These are phyloP conservation scores for Leccinum pellstonianum DNA, from an alignment of 768 basidiomycete genomes.

Conservation along the genomic window DNA sequence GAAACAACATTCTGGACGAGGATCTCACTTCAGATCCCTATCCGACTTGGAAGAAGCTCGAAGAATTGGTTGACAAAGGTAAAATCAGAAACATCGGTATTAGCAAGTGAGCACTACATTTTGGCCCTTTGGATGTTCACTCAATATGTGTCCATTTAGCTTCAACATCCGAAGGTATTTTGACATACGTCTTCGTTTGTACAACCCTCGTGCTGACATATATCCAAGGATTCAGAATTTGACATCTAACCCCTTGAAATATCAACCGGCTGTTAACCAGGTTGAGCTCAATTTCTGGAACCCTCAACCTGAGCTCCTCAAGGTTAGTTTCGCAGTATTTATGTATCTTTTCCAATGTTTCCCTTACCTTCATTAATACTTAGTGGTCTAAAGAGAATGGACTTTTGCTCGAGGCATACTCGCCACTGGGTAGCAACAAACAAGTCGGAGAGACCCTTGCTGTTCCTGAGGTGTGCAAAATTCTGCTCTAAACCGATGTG, in stretches of 20 bases:
- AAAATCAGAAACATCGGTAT: conserved; percentile 79
- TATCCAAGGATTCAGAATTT: conserved; percentile 53
- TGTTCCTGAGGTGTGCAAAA: conserved; percentile 48
- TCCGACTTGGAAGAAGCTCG: conserved; percentile 79
- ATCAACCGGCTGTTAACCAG: conserved; percentile 71
- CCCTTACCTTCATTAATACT: not conserved
- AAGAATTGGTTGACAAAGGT: conserved; percentile 73
- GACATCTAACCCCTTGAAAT: conserved; percentile 57
- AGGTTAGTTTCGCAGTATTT: conserved; percentile 38
- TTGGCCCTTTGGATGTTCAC: not conserved
- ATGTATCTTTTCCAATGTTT: not conserved
- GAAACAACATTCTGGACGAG: conserved; percentile 45
- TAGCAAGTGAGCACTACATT: conserved; percentile 58
- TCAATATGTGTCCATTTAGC: conserved; percentile 25
- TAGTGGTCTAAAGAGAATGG: conserved; percentile 69
- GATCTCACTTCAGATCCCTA: conserved; percentile 68
- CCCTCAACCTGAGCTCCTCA: conserved; percentile 73
- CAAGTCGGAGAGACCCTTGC: conserved; percentile 56
- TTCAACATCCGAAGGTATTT: conserved; percentile 57
- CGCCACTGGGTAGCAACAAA: conserved; percentile 64
- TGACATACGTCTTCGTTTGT: not conserved
- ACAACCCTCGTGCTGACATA: not conserved
- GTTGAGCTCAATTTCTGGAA: conserved; percentile 77
- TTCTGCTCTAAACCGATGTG: not conserved
- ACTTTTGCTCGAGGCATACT: conserved; percentile 72